Percentiles rank a stretch among this genome's conserved stretches.
These are phyloP conservation scores for Candida nanaspora DNA, from an alignment of 805 yeast genomes.

Conservation along the genomic window DNA sequence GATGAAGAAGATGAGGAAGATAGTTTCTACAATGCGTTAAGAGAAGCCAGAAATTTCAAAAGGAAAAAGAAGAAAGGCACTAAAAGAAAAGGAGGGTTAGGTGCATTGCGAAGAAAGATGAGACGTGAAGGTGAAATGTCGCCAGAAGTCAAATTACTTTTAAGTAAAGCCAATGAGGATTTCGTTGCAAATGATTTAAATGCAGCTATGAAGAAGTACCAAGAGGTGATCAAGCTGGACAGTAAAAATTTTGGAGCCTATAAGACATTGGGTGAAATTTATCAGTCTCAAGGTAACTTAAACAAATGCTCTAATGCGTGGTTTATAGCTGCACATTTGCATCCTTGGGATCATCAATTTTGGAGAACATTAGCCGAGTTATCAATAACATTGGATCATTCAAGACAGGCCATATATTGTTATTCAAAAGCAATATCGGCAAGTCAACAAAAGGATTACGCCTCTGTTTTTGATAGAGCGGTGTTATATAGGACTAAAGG, in stretches of 20 bases:
- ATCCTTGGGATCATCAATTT: constrained; percentile 66
- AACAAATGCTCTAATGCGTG: constrained; percentile 74
- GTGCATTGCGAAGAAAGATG: constrained; percentile 30
- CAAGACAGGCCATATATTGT: constrained; percentile 73
- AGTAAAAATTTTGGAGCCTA: constrained; percentile 78
- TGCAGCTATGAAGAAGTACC: constrained; percentile 51
- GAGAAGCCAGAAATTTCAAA: constrained; percentile 62
- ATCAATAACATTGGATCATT: constrained; percentile 57
- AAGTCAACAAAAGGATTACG: constrained; percentile 38
- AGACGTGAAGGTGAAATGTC: constrained; percentile 42
- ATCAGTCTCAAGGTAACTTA: constrained; percentile 54
- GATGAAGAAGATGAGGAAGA: constrained; percentile 23
- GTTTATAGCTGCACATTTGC: constrained; percentile 74
- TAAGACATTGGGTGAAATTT: constrained; percentile 81
- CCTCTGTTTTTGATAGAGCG: constrained; percentile 58
- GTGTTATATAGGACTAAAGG: constrained; percentile 59
- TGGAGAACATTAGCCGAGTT: constrained; percentile 74
- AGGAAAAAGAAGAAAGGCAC: constrained; percentile 33
- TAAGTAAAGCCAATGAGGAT: constrained; percentile 74
- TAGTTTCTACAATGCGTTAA: constrained; percentile 53
- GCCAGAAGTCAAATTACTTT: constrained; percentile 62
- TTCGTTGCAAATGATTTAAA: constrained; percentile 60
- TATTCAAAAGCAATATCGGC: constrained; percentile 56
- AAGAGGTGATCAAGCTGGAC: constrained; percentile 70
- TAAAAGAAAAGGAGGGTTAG: constrained; percentile 27